Conservation (phyloP, 2,329 filamentous ascomycete genomes). For the Phialemoniopsis sp. region DNA sequence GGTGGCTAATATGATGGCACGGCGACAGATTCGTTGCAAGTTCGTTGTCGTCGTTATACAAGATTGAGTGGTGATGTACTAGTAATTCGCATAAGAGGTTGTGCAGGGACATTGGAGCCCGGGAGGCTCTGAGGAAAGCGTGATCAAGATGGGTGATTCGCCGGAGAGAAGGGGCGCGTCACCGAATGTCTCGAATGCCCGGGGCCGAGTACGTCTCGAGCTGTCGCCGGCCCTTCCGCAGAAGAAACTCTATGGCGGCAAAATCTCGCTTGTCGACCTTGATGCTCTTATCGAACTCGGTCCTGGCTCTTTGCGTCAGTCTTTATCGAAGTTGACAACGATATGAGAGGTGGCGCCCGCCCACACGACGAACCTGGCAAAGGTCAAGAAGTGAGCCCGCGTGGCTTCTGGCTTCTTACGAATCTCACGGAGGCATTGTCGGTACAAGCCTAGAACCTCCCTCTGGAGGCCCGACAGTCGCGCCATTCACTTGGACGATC, state of each 20-base stretch:
- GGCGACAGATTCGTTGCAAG: not conserved
- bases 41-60: no score
- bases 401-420: slow-evolving; percentile 72
- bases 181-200: slow-evolving; percentile 71
- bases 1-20: slow-evolving; percentile 1
- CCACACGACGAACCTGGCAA: slow-evolving; percentile 49
- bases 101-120: no score
- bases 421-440: slow-evolving; percentile 77
- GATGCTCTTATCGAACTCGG: slow-evolving; percentile 72
- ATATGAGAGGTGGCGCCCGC: no score
- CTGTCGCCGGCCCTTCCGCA: slow-evolving; percentile 78
- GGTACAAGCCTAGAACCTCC: slow-evolving; percentile 83
- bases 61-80: not conserved
- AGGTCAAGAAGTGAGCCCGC: slow-evolving; percentile 58
- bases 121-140: no score
- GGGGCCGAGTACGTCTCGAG: slow-evolving; percentile 77
- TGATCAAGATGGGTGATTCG: no score
- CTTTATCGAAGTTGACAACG: no score
- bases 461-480: slow-evolving; percentile 83
- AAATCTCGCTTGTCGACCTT: slow-evolving; percentile 80
- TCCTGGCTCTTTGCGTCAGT: slow-evolving; percentile 34
- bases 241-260: slow-evolving; percentile 75
- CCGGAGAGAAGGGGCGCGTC: slow-evolving; percentile 9
- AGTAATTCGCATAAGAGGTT: no score
- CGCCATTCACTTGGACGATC: slow-evolving; percentile 10